phyloP scores from a whole-genome alignment of 2,329 filamentous ascomycete species.

The Fusarium praegraminearum region DNA sequence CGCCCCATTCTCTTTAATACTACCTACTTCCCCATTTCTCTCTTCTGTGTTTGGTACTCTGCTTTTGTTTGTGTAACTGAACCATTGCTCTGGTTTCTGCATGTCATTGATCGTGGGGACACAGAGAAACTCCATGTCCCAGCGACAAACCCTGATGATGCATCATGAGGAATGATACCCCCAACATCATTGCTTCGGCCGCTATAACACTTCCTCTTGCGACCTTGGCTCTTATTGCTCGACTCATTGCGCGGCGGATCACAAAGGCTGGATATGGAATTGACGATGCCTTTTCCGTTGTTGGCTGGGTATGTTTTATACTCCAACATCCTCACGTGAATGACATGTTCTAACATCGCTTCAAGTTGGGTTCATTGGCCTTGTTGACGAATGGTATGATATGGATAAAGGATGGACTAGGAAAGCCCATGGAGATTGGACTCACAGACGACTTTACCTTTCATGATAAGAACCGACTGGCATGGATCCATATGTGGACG shows the following conservation, averaged over 20 bases:
- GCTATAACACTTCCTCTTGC: conserved; percentile 39
- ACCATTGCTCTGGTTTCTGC: conserved; percentile 10
- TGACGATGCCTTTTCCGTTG: conserved; percentile 39
- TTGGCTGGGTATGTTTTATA: conserved; percentile 38
- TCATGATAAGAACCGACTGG: conserved; percentile 28
- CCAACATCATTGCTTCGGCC: conserved; percentile 41
- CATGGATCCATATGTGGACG: conserved; percentile 44
- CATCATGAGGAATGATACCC: conserved; percentile 43
- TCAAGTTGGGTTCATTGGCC: conserved; percentile 36
- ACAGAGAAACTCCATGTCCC: neutral
- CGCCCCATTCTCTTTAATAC: conserved; percentile 26
- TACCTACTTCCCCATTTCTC: conserved; percentile 14
- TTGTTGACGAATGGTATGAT: conserved; percentile 34
- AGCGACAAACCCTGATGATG: conserved; percentile 23
- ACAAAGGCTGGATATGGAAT: conserved; percentile 43
- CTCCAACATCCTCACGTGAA: neutral
- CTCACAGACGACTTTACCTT: conserved; percentile 31
- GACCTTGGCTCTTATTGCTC: conserved; percentile 33
- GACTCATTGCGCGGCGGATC: conserved; percentile 38
- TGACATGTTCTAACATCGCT: conserved; percentile 3
- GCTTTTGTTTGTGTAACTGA: conserved; percentile 1
- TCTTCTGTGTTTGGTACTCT: conserved; percentile 6
- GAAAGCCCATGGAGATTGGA: conserved; percentile 34
- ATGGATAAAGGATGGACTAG: conserved; percentile 35
- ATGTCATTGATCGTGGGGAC: conserved; percentile 15